Base-by-base conservation (phyloP, 805 yeast species). In the Wickerhamiella nectarea region DNA sequence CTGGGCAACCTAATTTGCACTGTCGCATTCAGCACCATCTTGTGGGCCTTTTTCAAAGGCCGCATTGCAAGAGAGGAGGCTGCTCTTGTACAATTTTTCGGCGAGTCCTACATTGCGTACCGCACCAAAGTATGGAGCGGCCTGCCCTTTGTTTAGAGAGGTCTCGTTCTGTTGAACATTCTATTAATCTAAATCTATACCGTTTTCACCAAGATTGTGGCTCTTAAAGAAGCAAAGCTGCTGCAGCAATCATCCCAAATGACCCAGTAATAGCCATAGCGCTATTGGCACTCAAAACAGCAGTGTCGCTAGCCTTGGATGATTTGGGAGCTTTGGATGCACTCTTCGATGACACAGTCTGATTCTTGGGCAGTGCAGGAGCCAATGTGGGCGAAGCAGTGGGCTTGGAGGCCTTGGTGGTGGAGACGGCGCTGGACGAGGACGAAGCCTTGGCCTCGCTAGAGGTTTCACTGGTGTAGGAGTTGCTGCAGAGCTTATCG, bases 51-150 rank as follows among this genome's bases (percentile, higher is more conserved):
- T 56, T 91, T 91, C 65, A 60, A 60, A 6, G 57, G 61, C 9
- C 68, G 98, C 46, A 84, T 91, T 29, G 55, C 43, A 14, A 53
- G 63, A 37, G 98, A 91, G 61, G 98, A 91, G 56, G 54, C 50
- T 26, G 71, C 67, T 41, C 60, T 91, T 48, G 57, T 75, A 7
- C 52, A 62, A 17, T 87, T 89, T 57, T 91, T 89, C 59, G 89
- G 86, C 1, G 60, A 69, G 1, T 73, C 72, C 5, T 91, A 89
- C 57, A 46, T 51, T 0, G 49, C 56, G 0, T 89, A 86, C 59
- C 70, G 61, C 48, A 44, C 55, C 6, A 51, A 49, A 1, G 76
- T 78, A 0, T 64, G 68, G 2, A 72, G 78, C 0, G 70, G 76
- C 38, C 80, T 89, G 29, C 94, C 94, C 0, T 77, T 79, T 49